phyloP scores from a whole-genome alignment of 345 rosid genomes.

The Bruguiera parviflora region DNA sequence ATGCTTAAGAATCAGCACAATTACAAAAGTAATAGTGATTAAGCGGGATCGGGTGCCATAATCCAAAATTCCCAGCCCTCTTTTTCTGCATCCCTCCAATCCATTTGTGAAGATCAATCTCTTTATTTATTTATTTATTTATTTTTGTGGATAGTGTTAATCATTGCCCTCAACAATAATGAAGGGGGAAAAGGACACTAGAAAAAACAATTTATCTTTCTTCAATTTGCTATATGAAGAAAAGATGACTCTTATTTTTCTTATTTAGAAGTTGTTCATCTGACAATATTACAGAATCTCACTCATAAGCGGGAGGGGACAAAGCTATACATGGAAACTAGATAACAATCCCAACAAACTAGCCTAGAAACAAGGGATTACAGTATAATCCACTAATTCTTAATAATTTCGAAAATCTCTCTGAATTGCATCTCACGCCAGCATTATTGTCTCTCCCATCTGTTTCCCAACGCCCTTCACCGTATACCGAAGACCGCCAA shows the following conservation, averaged over 20 bases:
- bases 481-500: not conserved
- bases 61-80: constrained; percentile 5
- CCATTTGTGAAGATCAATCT: constrained; percentile 8
- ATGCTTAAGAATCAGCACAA: constrained; percentile 36
- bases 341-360: no score
- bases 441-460: constrained; percentile 3
- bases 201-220: not conserved
- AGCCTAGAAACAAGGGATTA: no score
- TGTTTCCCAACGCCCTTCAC: constrained; percentile 9
- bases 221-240: not conserved
- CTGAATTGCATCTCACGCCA: no score
- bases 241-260: no score
- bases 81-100: no score
- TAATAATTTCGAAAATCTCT: no score
- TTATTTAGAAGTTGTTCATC: no score
- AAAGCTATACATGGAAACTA: no score
- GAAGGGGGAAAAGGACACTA: constrained; percentile 21
- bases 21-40: constrained; percentile 27
- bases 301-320: no score
- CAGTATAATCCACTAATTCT: no score
- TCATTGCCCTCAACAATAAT: constrained; percentile 22
- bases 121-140: not conserved
- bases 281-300: no score
- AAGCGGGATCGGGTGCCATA: constrained; percentile 35
- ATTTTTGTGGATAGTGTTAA: not conserved